Base-by-base conservation (phyloP, 2,329 filamentous ascomycete species). In the Monilinia polystroma region DNA sequence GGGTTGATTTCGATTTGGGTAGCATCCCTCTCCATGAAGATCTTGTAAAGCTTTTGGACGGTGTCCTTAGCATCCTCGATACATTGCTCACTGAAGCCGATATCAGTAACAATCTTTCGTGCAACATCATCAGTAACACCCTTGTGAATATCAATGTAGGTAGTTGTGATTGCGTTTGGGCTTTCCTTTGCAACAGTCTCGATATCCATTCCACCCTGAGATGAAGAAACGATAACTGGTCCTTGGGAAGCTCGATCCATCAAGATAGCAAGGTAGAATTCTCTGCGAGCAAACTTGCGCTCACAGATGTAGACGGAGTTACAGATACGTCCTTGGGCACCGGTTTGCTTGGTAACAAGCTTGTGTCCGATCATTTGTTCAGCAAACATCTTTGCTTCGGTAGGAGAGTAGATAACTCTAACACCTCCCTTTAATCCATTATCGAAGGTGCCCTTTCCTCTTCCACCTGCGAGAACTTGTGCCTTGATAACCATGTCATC, bases 1-100 rank as follows among this genome's bases (percentile, higher is more conserved):
- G 95, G 95, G 87, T 99, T 99, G 84, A 99, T 99, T 84, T 99
- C 95, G 77, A 99, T 98, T 84, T 99, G 95, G 70, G 95, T 99
- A 68, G 94, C 92, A 81, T 99, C 95, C 83, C 92, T 96, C 84
- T 99, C 95, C 83, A 90, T 88, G 86, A 99, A 99, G 81, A 98
- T 91, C 84, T 92, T 90, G 90, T 99, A 99, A 72, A 99, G 89
- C 84, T 97, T 98, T 86, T 99, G 91, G 82, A 99, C 97, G 72
- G 93, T 96, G 78, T 92, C 88, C 84, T 92, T 96, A 78, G 93
- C 95, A 70, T 97, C 92, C 80, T 96, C 91, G 78, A 99, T 86
- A 85, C 94, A 98, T 83, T 97, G 93, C 82, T 96, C 91, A 77
- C 92, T 97, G 87, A 99, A 99, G 75, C 95, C 95, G 74, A 99